Conservation (phyloP, 768 basidiomycete species). For the Leccinum longicurvipes region DNA sequence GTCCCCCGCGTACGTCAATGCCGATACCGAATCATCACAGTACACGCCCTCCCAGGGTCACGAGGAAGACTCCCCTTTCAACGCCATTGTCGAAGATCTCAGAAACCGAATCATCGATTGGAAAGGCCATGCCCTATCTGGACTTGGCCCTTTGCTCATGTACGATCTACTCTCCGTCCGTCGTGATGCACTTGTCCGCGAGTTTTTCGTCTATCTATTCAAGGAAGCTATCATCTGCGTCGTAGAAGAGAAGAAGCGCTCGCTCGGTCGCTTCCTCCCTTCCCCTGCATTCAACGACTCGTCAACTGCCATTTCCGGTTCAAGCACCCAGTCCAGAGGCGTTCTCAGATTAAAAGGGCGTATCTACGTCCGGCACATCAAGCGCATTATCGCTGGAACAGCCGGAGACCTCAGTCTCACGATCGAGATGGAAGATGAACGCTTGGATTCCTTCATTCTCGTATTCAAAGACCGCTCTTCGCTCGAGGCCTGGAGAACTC, state of each 20-base stretch:
- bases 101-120: slow-evolving; percentile 90
- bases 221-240: slow-evolving; percentile 98
- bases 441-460: slow-evolving; percentile 90
- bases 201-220: slow-evolving; percentile 97
- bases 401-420: slow-evolving; percentile 89
- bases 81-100: slow-evolving; percentile 83
- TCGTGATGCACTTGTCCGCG: slow-evolving; percentile 84
- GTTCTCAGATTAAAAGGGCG: slow-evolving; percentile 90
- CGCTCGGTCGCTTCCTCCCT: slow-evolving; percentile 70
- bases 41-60: slow-evolving; percentile 19
- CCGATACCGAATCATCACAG: slow-evolving; percentile 32
- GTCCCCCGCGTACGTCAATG: slow-evolving; percentile 26
- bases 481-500: slow-evolving; percentile 84
- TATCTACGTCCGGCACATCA: slow-evolving; percentile 94
- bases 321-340: slow-evolving; percentile 43
- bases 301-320: slow-evolving; percentile 38
- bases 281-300: slow-evolving; percentile 56
- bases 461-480: slow-evolving; percentile 90
- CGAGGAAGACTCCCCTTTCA: slow-evolving; percentile 76
- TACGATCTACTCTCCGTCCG: slow-evolving; percentile 89
- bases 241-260: slow-evolving; percentile 91
- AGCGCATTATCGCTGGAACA: slow-evolving; percentile 78
- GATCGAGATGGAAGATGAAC: slow-evolving; percentile 96
- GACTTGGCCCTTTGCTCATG: slow-evolving; percentile 86
- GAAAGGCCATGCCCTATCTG: slow-evolving; percentile 91